phyloP scores from a whole-genome alignment of 495 filamentous ascomycete genomes.

The Xylaria scruposa region DNA sequence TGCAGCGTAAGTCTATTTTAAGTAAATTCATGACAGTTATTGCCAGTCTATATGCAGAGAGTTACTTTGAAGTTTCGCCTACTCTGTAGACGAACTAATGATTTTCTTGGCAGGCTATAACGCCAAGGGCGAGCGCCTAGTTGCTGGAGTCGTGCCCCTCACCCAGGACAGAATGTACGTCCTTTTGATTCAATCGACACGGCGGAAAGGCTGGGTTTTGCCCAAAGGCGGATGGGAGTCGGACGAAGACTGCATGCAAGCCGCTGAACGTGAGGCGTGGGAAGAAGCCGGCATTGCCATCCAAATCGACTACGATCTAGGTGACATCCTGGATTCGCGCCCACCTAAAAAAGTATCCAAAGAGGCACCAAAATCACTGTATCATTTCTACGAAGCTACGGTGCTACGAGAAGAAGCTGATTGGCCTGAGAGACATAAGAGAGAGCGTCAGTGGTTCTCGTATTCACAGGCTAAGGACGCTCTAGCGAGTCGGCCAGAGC shows the following conservation, averaged over 20 bases:
- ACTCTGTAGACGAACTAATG: constrained; percentile 49
- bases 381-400: constrained; percentile 86
- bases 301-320: constrained; percentile 80
- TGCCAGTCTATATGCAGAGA: constrained; percentile 31
- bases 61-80: constrained; percentile 34
- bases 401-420: constrained; percentile 81
- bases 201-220: constrained; percentile 88
- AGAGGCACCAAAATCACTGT: constrained; percentile 75
- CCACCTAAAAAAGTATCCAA: constrained; percentile 64
- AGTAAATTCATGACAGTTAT: constrained; percentile 26
- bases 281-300: constrained; percentile 94
- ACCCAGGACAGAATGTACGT: constrained; percentile 73
- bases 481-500: constrained; percentile 80
- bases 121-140: constrained; percentile 88
- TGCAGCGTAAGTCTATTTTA: constrained; percentile 73
- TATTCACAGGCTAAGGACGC: constrained; percentile 80
- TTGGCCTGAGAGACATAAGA: constrained; percentile 95
- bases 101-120: constrained; percentile 75
- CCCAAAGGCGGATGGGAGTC: constrained; percentile 98
- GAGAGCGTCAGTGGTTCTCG: constrained; percentile 85
- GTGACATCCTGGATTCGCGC: constrained; percentile 80
- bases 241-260: constrained; percentile 74
- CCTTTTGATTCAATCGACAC: constrained; percentile 89
- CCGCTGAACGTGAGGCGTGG: constrained; percentile 84
- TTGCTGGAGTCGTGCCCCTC: constrained; percentile 88